phyloP scores from a whole-genome alignment of 2,329 filamentous ascomycete species.

The Hymenoscyphus fructigenus region DNA sequence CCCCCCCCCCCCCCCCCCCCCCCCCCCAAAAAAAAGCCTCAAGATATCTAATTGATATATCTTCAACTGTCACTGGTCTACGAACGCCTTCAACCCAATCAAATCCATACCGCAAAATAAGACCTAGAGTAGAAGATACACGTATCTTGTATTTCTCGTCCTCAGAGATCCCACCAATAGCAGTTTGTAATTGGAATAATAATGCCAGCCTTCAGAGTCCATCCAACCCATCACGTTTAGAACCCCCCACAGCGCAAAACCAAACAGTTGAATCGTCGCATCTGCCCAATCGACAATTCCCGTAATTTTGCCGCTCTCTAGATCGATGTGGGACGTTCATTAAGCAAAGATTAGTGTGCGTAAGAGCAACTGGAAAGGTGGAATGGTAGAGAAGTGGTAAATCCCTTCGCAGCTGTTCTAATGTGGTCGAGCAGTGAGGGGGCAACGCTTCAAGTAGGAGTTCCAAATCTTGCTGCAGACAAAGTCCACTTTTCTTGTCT shows the following conservation, averaged over 20 bases:
- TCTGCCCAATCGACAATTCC: constrained; percentile 18
- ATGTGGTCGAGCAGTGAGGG: background rate
- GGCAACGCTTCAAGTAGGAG: background rate
- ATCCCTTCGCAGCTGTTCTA: background rate
- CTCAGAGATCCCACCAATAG: background rate
- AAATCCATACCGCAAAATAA: background rate
- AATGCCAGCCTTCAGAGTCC: background rate
- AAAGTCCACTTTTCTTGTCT: background rate
- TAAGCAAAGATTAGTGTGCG: background rate
- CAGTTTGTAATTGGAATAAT: background rate
- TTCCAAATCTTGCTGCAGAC: background rate
- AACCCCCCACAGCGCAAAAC: constrained; percentile 15
- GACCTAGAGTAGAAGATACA: background rate
- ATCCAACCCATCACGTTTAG: background rate
- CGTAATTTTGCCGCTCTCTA: constrained; percentile 7
- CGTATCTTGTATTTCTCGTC: background rate
- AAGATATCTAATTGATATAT: background rate
- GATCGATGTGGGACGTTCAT: background rate
- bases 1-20: no score
- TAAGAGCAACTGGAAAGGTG: background rate
- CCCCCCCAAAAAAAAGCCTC: background rate
- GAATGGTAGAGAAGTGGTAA: background rate
- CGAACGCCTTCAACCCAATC: background rate
- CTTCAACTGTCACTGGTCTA: background rate
- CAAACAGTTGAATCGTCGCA: constrained; percentile 15